Percentiles rank a stretch among this genome's conserved stretches.
These are phyloP conservation scores for Galeopsis tetrahit DNA, from an alignment of 257 asterid species.

Conservation along the genomic window DNA sequence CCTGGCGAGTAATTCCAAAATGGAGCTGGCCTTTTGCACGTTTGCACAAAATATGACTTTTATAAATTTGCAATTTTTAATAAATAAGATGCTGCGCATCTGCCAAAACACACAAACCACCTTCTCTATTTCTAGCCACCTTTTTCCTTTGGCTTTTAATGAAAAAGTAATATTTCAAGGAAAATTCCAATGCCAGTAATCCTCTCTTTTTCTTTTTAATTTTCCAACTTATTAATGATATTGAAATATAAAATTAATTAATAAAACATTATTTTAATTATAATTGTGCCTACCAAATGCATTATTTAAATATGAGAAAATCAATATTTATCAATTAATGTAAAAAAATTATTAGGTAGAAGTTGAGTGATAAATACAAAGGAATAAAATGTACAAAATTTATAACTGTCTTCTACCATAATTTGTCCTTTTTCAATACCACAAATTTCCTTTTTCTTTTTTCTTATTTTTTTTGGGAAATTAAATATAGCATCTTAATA, in stretches of 20 bases:
- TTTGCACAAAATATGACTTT: neutral
- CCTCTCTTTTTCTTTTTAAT: neutral
- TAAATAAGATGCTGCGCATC: neutral
- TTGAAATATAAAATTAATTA: neutral
- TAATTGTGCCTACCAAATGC: neutral
- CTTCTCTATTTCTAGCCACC: neutral
- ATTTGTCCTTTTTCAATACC: neutral
- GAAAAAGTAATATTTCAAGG: neutral
- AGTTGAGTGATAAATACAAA: too few species aligned
- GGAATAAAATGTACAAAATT: too few species aligned
- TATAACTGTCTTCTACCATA: neutral
- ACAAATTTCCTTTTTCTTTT: too few species aligned
- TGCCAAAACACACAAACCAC: neutral
- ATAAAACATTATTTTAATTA: neutral
- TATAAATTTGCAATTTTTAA: neutral
- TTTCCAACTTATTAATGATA: neutral
- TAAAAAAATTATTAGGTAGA: too few species aligned
- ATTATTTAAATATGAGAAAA: neutral
- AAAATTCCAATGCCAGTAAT: neutral
- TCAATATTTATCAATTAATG: neutral
- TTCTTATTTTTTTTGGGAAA: neutral
- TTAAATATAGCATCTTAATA: neutral
- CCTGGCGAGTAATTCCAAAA: neutral
- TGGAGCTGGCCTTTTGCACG: neutral
- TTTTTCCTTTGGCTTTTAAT: neutral